Evolutionary conservation across 2,329 filamentous ascomycete species (phyloP).

Genomic region (Fusarium sp.): DNA sequence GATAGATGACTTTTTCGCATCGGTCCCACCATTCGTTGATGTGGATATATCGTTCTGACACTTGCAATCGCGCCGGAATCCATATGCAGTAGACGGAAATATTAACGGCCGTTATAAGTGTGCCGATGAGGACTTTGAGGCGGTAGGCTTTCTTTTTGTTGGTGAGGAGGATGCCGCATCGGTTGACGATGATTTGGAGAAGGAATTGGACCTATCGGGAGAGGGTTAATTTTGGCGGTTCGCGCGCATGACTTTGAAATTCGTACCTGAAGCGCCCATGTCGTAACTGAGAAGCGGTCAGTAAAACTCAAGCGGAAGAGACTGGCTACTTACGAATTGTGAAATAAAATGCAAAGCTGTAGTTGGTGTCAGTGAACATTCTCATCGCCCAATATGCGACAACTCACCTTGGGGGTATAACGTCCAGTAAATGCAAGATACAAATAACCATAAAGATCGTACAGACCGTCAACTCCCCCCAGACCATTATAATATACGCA

Average conservation of each 20-base stretch:
- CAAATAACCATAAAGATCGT: constrained; percentile 54
- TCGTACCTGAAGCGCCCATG: constrained; percentile 43
- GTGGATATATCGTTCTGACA: constrained; percentile 39
- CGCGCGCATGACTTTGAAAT: neutral
- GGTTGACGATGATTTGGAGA: constrained; percentile 44
- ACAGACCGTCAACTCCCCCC: constrained; percentile 57
- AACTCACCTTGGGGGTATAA: constrained; percentile 43
- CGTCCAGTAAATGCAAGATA: constrained; percentile 36
- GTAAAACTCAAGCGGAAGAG: fast-evolving
- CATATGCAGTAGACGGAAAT: constrained; percentile 44
- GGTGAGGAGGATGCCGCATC: constrained; percentile 39
- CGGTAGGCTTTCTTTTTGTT: constrained; percentile 28
- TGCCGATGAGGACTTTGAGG: constrained; percentile 35
- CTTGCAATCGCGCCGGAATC: constrained; percentile 41
- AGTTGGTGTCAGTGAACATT: constrained; percentile 1
- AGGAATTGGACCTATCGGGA: constrained; percentile 34
- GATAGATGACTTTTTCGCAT: constrained; percentile 45
- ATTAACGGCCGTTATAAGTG: constrained; percentile 42
- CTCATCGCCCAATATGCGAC: fast-evolving
- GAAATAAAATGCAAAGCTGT: constrained; percentile 45
- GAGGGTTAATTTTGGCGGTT: neutral
- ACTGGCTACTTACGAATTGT: constrained; percentile 33
- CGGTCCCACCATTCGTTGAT: constrained; percentile 44
- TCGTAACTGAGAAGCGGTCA: constrained; percentile 34
- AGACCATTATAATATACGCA: constrained; percentile 60